Evolutionary conservation across 805 yeast species (phyloP).

Genomic region (Candida sanyiensis): DNA sequence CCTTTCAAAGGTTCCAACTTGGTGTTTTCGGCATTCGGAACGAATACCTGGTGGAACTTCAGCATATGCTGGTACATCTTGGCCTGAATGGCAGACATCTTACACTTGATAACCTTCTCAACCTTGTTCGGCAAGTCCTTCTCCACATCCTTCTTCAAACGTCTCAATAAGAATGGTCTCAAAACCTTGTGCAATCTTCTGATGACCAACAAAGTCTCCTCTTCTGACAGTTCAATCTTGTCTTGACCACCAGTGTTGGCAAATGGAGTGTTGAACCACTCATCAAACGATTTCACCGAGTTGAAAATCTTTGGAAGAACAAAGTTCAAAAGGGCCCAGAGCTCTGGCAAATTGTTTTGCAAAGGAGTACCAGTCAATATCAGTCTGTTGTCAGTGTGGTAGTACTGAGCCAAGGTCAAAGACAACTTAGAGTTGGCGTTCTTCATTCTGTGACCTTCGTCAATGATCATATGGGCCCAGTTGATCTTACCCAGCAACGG

Average conservation of each 20-base stretch:
- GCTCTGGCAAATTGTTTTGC: constrained; percentile 78
- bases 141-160: constrained; percentile 83
- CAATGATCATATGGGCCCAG: constrained; percentile 86
- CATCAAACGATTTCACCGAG: constrained; percentile 80
- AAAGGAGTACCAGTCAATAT: constrained; percentile 86
- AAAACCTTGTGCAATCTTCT: constrained; percentile 82
- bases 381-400: constrained; percentile 69
- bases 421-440: constrained; percentile 72
- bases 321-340: constrained; percentile 80
- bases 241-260: constrained; percentile 82
- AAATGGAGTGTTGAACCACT: constrained; percentile 87
- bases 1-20: constrained; percentile 48
- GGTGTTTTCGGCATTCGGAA: constrained; percentile 49
- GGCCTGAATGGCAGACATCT: constrained; percentile 65
- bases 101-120: constrained; percentile 77
- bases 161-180: constrained; percentile 77
- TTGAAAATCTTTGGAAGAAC: constrained; percentile 81
- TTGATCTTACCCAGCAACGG: constrained; percentile 60
- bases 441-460: constrained; percentile 89
- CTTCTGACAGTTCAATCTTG: constrained; percentile 75
- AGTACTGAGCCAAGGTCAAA: constrained; percentile 61
- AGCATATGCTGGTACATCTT: constrained; percentile 73
- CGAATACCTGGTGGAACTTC: constrained; percentile 60
- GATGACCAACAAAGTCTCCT: constrained; percentile 75
- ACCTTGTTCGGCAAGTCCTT: constrained; percentile 81